Evolutionary conservation across 495 filamentous ascomycete genomes (phyloP), one percentile per base, ranked within the genome.

Genomic region (Penicillium turbatum): DNA sequence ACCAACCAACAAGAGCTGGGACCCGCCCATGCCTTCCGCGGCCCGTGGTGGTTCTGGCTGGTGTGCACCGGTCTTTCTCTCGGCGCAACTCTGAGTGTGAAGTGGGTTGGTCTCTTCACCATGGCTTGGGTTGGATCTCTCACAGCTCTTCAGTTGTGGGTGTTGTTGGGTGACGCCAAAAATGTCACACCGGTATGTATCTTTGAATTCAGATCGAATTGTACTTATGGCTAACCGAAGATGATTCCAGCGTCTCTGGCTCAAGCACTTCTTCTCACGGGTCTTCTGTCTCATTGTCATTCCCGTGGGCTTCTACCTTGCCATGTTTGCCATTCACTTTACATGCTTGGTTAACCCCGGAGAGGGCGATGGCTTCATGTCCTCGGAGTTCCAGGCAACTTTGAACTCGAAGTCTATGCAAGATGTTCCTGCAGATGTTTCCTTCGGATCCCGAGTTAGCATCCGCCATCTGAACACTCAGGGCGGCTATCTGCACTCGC

Each of bases 331-430:
- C 12, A 91, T 98, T 59, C 93, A 98, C 73, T 97, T 98, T 74
- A 57, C 89, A 54, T 95, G 89, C 76, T 79, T 98, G 26, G 81
- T 84, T 27, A 97, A 98, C 67, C 95, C 93, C 7, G 93, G 93
- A 44, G 93, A 98, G 19, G 93, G 93, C 39, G 93, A 98, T 68
- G 93, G 93, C 48, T 98, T 98, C 79, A 98, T 98, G 93, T 96
- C 90, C 56, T 95, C 92, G 30, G 95, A 98, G 68, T 98, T 98
- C 76, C 95, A 97, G 70, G 89, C 95, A 19, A 98, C 93, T 2
- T 76, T 98, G 52, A 98, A 97, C 71, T 92, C 86, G 37, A 97
- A 97, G 74, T 82, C 78, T 31, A 98, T 98, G 93, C 83, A 89
- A 66, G 91, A 95, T 66, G 91, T 96, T 15, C 86, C 93, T 0